Evolutionary conservation across 1,284 basidiomycete genomes (phyloP).

Genomic region (Anthracocystis panici-leucophaei): DNA sequence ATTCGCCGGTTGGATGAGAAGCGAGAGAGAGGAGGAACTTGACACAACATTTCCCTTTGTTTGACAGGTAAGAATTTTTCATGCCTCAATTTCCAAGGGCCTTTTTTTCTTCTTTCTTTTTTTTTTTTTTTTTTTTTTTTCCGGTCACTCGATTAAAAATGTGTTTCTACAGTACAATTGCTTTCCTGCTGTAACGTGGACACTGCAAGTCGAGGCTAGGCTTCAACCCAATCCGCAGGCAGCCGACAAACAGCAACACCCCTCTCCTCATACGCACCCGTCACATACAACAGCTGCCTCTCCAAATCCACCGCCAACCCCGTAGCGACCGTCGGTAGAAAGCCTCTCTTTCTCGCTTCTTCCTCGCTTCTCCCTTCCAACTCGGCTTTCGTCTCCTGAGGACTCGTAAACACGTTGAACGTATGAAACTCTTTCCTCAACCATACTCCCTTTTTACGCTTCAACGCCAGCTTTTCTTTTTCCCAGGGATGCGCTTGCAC

Average conservation of each 20-base stretch:
- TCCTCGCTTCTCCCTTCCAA: conserved; percentile 31
- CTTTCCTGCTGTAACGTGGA: no score
- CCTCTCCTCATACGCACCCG: conserved; percentile 57
- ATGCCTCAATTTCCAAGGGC: background rate
- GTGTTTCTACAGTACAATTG: no score
- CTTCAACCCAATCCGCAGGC: conserved; percentile 47
- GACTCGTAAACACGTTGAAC: conserved; percentile 42
- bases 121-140: background rate
- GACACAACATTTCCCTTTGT: conserved; percentile 32
- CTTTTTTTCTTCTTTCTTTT: no score
- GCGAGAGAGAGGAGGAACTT: conserved; percentile 27
- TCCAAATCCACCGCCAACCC: conserved; percentile 51
- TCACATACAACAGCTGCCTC: conserved; percentile 39
- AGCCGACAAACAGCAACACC: conserved; percentile 49
- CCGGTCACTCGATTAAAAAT: no score
- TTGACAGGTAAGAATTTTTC: conserved; percentile 3
- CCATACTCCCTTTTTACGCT: conserved; percentile 41
- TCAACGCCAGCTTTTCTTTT: conserved; percentile 32
- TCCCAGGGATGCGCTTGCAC: conserved; percentile 54
- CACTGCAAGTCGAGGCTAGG: background rate
- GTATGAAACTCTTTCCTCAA: conserved; percentile 48
- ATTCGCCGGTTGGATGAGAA: conserved; percentile 12
- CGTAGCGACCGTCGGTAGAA: conserved; percentile 52
- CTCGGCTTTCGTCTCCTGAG: conserved; percentile 36
- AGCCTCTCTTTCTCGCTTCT: conserved; percentile 32